Evolutionary conservation across 2,329 filamentous ascomycete species (phyloP).

Genomic region (Trichoderma hamatum): DNA sequence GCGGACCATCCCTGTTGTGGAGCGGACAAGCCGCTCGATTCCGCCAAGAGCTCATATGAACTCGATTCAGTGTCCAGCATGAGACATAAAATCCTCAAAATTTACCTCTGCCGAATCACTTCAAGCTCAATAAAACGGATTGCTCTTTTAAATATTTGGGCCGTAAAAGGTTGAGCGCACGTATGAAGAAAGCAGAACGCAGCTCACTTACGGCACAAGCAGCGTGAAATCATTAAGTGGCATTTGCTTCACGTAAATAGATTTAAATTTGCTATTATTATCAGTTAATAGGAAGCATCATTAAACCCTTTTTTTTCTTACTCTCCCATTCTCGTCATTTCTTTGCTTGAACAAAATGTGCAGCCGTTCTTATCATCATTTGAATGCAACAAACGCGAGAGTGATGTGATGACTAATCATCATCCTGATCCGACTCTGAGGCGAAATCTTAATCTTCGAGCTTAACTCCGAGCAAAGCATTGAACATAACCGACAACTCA

Average conservation of each 20-base stretch:
- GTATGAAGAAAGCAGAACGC: not conserved
- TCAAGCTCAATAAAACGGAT: too few species aligned
- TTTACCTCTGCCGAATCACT: too few species aligned
- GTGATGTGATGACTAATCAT: slow-evolving; percentile 6
- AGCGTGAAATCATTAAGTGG: not conserved
- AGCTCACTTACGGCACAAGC: too few species aligned
- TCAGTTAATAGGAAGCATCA: not conserved
- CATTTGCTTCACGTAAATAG: not conserved
- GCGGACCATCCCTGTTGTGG: not conserved
- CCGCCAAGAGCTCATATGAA: too few species aligned
- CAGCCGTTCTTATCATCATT: not conserved
- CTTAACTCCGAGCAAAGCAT: not conserved
- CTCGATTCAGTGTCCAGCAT: too few species aligned
- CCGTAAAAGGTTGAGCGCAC: not conserved
- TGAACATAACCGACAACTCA: not conserved
- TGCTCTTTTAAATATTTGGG: too few species aligned
- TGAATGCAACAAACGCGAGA: not conserved
- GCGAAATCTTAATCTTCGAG: not conserved
- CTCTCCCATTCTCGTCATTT: not conserved
- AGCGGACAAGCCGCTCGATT: not conserved
- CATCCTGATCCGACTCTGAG: not conserved
- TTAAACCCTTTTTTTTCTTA: too few species aligned
- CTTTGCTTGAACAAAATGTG: not conserved
- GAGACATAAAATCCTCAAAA: too few species aligned
- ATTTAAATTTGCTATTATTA: not conserved